These are phyloP conservation scores for Penicillium alfredii DNA, from an alignment of 495 filamentous ascomycete genomes.

Conservation along the genomic window DNA sequence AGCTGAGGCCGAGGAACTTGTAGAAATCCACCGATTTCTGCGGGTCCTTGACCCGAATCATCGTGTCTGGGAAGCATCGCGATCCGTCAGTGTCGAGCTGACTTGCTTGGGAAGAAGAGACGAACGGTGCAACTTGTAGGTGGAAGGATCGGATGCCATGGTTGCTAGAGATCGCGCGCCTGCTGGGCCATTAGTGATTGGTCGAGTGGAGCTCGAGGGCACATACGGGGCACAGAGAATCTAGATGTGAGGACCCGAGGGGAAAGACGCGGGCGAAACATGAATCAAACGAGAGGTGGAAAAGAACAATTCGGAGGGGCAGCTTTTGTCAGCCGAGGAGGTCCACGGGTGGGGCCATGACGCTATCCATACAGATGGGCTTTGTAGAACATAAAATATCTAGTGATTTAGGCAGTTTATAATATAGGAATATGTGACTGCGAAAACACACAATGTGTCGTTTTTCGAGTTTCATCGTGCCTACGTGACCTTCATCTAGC, in stretches of 20 bases:
- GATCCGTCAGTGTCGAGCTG: conserved; percentile 9
- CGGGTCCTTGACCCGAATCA: conserved; percentile 94
- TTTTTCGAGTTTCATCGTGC: no score
- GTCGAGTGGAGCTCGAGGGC: not conserved
- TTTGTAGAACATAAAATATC: no score
- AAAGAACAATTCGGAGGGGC: conserved; percentile 5
- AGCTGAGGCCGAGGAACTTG: conserved; percentile 81
- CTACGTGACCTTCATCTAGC: no score
- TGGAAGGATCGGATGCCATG: conserved; percentile 75
- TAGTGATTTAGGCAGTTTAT: no score
- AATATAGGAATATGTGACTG: no score
- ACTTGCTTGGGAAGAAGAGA: conserved; percentile 8
- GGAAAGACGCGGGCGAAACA: conserved; percentile 17
- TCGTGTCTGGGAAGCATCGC: conserved; percentile 38
- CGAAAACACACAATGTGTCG: no score
- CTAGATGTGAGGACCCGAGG: conserved; percentile 25
- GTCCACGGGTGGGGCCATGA: conserved; percentile 14
- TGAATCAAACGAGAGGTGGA: conserved; percentile 10
- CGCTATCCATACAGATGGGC: no score
- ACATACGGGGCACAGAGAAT: conserved; percentile 18
- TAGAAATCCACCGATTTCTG: conserved; percentile 90
- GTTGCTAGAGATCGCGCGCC: conserved; percentile 40
- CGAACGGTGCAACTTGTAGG: conserved; percentile 85
- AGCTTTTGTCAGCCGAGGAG: conserved; percentile 11
- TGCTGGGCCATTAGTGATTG: conserved; percentile 17